Evolutionary conservation across 345 rosid genomes (phyloP), one percentile per base, ranked within the genome.

Genomic region (Lumnitzera littorea): DNA sequence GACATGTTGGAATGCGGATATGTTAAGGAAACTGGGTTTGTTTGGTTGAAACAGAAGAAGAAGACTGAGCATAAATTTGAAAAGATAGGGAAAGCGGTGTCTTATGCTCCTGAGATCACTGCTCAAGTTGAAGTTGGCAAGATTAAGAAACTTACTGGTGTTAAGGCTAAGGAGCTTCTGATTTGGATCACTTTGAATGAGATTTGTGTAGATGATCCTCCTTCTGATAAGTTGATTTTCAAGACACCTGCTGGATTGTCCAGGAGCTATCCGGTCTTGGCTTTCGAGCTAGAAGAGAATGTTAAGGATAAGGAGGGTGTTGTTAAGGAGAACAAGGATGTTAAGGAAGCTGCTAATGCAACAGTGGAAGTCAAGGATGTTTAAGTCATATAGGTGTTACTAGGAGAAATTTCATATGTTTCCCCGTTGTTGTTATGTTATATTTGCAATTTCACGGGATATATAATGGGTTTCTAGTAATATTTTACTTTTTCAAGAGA

Each of bases 131-230:
- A 80, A 80, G 50, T 64, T 5, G 62, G 67, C 36, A 87, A 66
- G 88, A 89, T 92, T 84, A 92, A 84, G 96, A 90, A 84, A 68
- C 94, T 92, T 56, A 90, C 88, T 3, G 98, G 98, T n/a, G 98
- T 92, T 27, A 90, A 90, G 84, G 76, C 88, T 62, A 87, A 86
- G 76, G 99, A 94, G 85, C 84, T 90, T 31, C 70, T 94, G 55
- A 12, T 90, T 31, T 90, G 99, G 99, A 48, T 94, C 24, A 24
- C 75, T 9, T 57, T 94, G 52, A 53, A 70, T 46, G 95, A 94
- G 15, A 94, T 94, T 59, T 82, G 53, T 41, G 6, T 76, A 1
- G 83, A 87, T 51, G 84, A 78, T 9, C 80, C 91, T 0, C 64
- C 83, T 0, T 49, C 78, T 0, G 86, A 77, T 5, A 89, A 81